Percentiles rank a stretch among this genome's conserved stretches.
Evolutionary conservation across 73 alveolate species (phyloP).

Genomic region (Diophrys sp.): DNA sequence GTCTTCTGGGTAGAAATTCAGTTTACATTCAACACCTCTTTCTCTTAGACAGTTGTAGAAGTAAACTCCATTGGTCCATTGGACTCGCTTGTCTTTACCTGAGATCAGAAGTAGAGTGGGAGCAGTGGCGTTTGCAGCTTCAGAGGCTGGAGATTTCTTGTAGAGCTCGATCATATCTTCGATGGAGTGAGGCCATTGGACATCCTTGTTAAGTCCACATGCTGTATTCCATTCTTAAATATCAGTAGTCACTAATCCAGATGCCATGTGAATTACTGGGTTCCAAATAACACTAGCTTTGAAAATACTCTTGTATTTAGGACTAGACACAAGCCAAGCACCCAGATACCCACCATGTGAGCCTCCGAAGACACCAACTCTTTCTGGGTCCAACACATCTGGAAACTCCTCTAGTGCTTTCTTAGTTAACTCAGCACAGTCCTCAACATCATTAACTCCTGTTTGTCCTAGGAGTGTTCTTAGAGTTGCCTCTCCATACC

Average conservation of each 20-base stretch:
- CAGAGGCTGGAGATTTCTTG: conserved; percentile 40
- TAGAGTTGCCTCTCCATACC: conserved; percentile 43
- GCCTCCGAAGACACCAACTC: conserved; percentile 56
- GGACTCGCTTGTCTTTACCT: conserved; percentile 47
- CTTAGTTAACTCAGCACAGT: conserved; percentile 29
- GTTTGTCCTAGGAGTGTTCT: conserved; percentile 43
- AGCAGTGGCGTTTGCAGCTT: conserved; percentile 17
- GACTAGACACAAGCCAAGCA: conserved; percentile 39
- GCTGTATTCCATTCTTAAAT: conserved; percentile 30
- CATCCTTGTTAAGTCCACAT: background rate
- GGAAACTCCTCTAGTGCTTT: conserved; percentile 15
- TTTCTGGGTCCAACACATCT: conserved; percentile 21
- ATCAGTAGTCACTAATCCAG: conserved; percentile 14
- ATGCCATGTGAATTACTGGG: conserved; percentile 45
- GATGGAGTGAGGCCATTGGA: background rate
- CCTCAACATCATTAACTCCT: conserved; percentile 47
- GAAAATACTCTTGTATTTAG: conserved; percentile 33
- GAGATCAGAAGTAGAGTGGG: conserved; percentile 53
- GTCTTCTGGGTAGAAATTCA: conserved; percentile 53
- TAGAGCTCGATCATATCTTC: conserved; percentile 9
- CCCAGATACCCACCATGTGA: conserved; percentile 66
- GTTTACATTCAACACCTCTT: conserved; percentile 34
- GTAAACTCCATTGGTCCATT: conserved; percentile 29
- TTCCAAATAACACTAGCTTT: conserved; percentile 43
- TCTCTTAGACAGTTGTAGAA: conserved; percentile 29